Conservation (phyloP, 225 moss, liverwort and hornwort species). For the Sphagnum tenellum region DNA sequence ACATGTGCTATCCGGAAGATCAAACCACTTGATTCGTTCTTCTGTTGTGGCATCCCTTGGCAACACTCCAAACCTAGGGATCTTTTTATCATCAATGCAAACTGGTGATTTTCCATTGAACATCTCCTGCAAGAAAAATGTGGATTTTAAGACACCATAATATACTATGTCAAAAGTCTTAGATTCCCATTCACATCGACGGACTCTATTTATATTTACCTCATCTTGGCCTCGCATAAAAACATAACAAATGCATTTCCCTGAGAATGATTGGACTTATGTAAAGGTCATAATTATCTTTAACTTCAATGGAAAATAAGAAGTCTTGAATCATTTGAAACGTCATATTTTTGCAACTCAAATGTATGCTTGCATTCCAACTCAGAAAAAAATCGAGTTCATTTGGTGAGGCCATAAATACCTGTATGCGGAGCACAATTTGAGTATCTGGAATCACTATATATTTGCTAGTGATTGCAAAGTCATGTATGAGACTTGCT, state of each 20-base stretch:
- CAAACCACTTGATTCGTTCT: slow-evolving; percentile 24
- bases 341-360: not conserved
- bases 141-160: not conserved
- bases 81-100: slow-evolving; percentile 18
- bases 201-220: no score
- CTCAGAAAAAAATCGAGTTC: not conserved
- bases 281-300: not conserved
- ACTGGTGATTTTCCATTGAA: slow-evolving; percentile 19
- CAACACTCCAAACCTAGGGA: slow-evolving; percentile 30
- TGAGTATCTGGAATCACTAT: slow-evolving; percentile 74
- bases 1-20: slow-evolving; percentile 24
- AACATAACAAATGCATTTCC: not conserved
- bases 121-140: slow-evolving; percentile 17
- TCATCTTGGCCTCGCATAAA: no score
- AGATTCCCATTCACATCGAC: not conserved
- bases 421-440: slow-evolving; percentile 51
- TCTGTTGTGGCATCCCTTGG: slow-evolving; percentile 9
- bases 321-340: not conserved
- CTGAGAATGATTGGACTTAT: not conserved
- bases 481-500: slow-evolving; percentile 75
- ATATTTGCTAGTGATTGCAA: slow-evolving; percentile 61
- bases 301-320: not conserved
- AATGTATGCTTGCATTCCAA: not conserved
- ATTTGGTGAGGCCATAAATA: not conserved
- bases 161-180: not conserved